Conservation (phyloP, 345 rosid species). For the Toxicodendron radicans region DNA sequence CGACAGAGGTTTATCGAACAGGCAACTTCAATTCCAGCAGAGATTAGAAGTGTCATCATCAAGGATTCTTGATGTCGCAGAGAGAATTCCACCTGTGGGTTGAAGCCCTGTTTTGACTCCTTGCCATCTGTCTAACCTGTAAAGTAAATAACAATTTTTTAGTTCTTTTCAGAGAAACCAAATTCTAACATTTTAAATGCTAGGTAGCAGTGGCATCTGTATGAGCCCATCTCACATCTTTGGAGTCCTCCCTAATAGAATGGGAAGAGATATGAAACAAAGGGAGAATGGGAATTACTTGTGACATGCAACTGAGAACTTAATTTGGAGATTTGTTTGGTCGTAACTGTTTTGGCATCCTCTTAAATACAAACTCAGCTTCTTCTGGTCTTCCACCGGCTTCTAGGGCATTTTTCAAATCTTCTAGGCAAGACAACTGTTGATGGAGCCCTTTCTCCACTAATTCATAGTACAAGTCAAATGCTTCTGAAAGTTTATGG, state of each 20-base stretch:
- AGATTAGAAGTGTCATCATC: no score
- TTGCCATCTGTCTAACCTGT: no score
- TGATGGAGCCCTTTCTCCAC: conserved; percentile 58
- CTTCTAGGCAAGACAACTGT: conserved; percentile 52
- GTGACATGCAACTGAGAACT: not conserved
- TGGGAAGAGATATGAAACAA: not conserved
- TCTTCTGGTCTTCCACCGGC: conserved; percentile 51
- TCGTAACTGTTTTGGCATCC: conserved; percentile 38
- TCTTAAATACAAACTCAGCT: conserved; percentile 62
- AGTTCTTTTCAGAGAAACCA: no score
- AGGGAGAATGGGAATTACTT: not conserved
- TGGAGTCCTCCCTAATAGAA: not conserved
- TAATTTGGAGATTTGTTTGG: conserved; percentile 1
- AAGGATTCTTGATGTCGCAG: no score
- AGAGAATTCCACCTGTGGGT: no score
- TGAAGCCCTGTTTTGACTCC: no score
- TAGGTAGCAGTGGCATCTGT: no score
- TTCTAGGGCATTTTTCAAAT: conserved; percentile 52
- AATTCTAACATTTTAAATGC: no score
- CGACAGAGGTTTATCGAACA: no score
- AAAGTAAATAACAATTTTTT: no score
- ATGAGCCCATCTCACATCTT: not conserved
- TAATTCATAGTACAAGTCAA: conserved; percentile 58
- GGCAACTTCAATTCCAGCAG: no score
- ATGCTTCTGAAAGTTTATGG: conserved; percentile 61